Percentiles rank a stretch among this genome's conserved stretches.
Conservation (phyloP, 2,329 filamentous ascomycete genomes). For the Colletotrichum musicola region DNA sequence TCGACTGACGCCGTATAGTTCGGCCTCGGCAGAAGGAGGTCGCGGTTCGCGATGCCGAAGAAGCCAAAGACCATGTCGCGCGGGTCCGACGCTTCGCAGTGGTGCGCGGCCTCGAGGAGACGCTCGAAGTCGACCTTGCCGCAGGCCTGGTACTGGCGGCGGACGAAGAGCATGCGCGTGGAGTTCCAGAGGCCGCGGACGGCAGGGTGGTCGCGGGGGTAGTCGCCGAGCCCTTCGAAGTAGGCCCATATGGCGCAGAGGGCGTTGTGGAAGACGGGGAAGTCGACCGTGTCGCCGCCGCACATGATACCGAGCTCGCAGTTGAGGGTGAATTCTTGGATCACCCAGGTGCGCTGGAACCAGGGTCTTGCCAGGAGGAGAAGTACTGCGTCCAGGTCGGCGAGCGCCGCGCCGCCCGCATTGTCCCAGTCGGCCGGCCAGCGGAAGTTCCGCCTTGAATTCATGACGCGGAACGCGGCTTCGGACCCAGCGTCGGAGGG, state of each 20-base stretch:
- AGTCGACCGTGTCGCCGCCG: not conserved
- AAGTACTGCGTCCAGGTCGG: not conserved
- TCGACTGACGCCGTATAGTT: not conserved
- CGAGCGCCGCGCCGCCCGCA: not conserved
- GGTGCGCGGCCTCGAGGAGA: not conserved
- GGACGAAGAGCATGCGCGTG: not conserved
- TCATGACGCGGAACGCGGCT: not conserved
- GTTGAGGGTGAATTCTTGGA: not conserved
- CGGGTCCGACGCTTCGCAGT: not conserved
- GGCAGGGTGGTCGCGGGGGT: not conserved
- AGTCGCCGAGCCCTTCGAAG: not conserved
- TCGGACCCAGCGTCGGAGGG: not conserved
- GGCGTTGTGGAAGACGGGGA: not conserved
- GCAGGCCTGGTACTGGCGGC: not conserved
- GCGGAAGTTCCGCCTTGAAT: not conserved
- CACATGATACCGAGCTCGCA: not conserved
- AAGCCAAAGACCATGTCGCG: conserved; percentile 1
- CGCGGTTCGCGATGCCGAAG: not conserved
- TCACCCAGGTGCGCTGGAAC: conserved; percentile 1
- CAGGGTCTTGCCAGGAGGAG: not conserved
- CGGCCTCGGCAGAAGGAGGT: not conserved
- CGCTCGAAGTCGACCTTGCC: not conserved
- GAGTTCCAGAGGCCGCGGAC: not conserved
- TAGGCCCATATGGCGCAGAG: not conserved
- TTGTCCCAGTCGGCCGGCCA: not conserved